A percentile compares a stretch with the other conserved stretches of the same genome.
Conservation (phyloP, 768 basidiomycete genomes). For the Cystofilobasidium bisporidii region DNA sequence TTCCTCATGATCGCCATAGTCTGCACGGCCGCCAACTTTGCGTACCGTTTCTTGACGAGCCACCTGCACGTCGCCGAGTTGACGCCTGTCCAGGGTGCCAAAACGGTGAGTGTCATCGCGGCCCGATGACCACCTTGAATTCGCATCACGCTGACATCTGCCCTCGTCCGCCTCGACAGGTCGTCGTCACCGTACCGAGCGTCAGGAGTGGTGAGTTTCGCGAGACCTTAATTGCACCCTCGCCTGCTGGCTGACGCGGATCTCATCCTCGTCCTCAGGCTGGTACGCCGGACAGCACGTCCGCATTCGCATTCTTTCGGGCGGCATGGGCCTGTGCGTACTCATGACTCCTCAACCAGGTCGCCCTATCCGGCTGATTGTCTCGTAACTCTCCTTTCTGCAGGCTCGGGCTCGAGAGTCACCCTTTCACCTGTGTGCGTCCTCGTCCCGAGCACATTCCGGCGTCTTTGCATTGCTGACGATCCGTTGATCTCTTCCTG, state of each 20-base stretch:
- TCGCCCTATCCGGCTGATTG: too few species aligned
- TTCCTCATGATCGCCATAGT: conserved; percentile 30
- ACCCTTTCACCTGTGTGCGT: conserved; percentile 28
- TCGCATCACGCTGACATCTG: too few species aligned
- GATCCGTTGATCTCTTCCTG: background rate
- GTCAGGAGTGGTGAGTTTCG: background rate
- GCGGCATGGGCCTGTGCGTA: conserved; percentile 19
- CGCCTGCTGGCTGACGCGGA: background rate
- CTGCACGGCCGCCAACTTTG: conserved; percentile 28
- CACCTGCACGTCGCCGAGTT: conserved; percentile 27
- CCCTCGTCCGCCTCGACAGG: background rate
- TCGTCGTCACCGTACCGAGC: conserved; percentile 27
- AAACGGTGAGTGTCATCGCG: background rate
- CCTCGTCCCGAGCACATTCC: background rate
- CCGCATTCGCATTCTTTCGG: conserved; percentile 27
- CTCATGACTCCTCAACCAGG: background rate
- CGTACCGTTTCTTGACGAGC: conserved; percentile 30
- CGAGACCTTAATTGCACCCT: background rate
- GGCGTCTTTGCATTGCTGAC: background rate
- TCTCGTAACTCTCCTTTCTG: too few species aligned
- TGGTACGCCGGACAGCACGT: conserved; percentile 30
- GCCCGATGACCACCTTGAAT: background rate
- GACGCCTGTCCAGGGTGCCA: conserved; percentile 11
- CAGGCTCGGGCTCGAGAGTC: conserved; percentile 26
- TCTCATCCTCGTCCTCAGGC: conserved; percentile 2